Evolutionary conservation across 768 basidiomycete genomes (phyloP), one percentile per base, ranked within the genome.

Genomic region (Rubroboletus pulcherrimus): DNA sequence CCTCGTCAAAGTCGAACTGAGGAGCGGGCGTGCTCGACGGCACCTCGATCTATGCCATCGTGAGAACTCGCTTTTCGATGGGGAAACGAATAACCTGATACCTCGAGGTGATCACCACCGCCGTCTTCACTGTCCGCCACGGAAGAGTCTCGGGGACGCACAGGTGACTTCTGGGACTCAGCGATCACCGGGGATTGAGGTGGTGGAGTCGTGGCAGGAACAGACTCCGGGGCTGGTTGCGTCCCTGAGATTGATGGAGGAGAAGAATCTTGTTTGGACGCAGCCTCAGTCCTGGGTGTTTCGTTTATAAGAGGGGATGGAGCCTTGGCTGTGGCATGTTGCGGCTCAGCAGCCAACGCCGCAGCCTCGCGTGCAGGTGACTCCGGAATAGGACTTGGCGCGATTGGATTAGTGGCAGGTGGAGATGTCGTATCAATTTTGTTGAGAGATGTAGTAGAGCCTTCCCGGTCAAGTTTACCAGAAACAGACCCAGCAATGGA

Each of bases 311-410:
- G 72, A 26, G 80, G 79, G 24, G 83, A 81, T 30, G 74, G 75
- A 0, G 70, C 77, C 37, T 69, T 69, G 24, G 63, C 58, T 14
- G 55, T 51, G 8, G 63, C 53, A 21, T 64, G 60, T 17, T 54
- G 55, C 7, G 64, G 61, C 31, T 72, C 73, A 9, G 71, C 64
- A 14, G 70, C 68, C 31, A 73, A 57, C 4, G 73, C 78, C 14
- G 76, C 81, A 9, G 75, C 78, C 62, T 85, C 84, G 26, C 84
- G 78, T 8, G 77, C 78, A 30, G 87, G 86, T 3, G 85, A 87
- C 65, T 90, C 88, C 1, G 81, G 76, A 55, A 90, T 87, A 4
- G 88, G 86, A 57, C 83, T 85, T 11, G 85, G 84, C 12, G 74
- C 65, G 15, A 57, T 65, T 30, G 60, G 63, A 26, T 63, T 44